These are phyloP conservation scores for Fragosphaeria purpurea DNA, from an alignment of 2,329 filamentous ascomycete species.

Conservation along the genomic window DNA sequence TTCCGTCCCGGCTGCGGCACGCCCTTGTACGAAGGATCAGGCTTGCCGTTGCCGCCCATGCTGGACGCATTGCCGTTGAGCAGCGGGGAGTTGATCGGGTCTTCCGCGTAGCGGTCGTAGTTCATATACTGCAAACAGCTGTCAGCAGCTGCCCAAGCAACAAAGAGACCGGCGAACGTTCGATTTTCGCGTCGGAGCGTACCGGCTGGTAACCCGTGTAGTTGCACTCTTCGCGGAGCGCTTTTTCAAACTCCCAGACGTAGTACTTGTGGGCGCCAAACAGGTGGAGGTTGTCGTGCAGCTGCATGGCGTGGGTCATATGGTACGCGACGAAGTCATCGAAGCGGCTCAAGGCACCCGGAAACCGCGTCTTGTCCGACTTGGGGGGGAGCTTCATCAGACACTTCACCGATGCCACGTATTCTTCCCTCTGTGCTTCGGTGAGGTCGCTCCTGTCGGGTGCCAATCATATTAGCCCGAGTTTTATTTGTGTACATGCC, in stretches of 20 bases:
- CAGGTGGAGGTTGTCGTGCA: conserved; percentile 18
- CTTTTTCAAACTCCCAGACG: conserved; percentile 21
- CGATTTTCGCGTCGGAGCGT: not conserved
- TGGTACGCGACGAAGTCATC: conserved; percentile 26
- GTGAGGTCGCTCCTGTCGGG: conserved; percentile 17
- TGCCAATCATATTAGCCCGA: no score
- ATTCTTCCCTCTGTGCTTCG: conserved; percentile 15
- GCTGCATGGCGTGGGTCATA: conserved; percentile 18
- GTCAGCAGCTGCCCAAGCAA: no score
- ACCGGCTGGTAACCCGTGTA: conserved; percentile 24
- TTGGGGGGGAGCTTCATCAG: conserved; percentile 19
- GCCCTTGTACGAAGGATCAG: conserved; percentile 16
- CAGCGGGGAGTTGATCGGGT: conserved; percentile 38
- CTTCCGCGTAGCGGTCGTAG: conserved; percentile 38
- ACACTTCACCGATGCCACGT: conserved; percentile 18
- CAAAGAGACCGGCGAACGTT: not conserved
- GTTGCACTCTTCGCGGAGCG: conserved; percentile 24
- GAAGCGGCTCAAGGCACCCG: conserved; percentile 18
- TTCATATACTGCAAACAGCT: conserved; percentile 33
- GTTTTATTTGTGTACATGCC: no score
- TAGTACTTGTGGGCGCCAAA: conserved; percentile 24
- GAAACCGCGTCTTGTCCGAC: conserved; percentile 14
- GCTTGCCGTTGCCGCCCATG: conserved; percentile 37
- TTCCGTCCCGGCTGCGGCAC: conserved; percentile 21
- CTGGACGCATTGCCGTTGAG: conserved; percentile 44